Evolutionary conservation across 208 protist genomes (phyloP).

Genomic region (Leishmania amazonensis): DNA sequence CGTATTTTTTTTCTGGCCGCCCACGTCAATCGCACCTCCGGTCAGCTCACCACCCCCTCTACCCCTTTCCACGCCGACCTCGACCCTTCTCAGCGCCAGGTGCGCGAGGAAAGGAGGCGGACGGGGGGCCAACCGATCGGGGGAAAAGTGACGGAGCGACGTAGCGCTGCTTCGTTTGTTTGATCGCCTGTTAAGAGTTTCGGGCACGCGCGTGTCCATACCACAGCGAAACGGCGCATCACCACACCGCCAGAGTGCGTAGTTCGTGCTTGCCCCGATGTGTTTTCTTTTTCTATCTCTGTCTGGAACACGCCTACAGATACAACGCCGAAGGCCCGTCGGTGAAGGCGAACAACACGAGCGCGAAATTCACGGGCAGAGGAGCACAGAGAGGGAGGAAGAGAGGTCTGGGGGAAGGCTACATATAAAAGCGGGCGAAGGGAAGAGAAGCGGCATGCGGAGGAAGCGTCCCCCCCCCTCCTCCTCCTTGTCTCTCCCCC

Average conservation of each 20-base stretch:
- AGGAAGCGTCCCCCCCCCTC: neutral
- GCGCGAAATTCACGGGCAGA: neutral
- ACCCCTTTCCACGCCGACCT: neutral
- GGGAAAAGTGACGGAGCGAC: too few species aligned
- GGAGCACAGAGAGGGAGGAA: neutral
- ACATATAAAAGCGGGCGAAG: neutral
- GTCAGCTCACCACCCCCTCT: too few species aligned
- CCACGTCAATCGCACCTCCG: neutral
- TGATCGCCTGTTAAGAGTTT: neutral
- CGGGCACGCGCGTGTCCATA: too few species aligned
- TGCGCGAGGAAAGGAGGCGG: neutral
- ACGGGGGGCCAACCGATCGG: too few species aligned
- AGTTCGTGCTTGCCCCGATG: neutral
- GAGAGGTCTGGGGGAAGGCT: neutral
- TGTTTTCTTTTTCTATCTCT: neutral
- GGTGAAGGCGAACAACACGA: neutral
- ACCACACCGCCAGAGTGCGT: neutral
- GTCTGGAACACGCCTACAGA: too few species aligned
- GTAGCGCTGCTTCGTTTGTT: neutral
- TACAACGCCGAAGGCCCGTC: too few species aligned
- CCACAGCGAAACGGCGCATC: neutral
- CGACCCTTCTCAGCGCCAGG: neutral
- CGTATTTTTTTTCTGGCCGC: neutral
- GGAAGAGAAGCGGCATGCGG: neutral
- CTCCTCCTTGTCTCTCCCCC: neutral